Evolutionary conservation across 768 basidiomycete species (phyloP).

Genomic region (Kwoniella shandongensis): DNA sequence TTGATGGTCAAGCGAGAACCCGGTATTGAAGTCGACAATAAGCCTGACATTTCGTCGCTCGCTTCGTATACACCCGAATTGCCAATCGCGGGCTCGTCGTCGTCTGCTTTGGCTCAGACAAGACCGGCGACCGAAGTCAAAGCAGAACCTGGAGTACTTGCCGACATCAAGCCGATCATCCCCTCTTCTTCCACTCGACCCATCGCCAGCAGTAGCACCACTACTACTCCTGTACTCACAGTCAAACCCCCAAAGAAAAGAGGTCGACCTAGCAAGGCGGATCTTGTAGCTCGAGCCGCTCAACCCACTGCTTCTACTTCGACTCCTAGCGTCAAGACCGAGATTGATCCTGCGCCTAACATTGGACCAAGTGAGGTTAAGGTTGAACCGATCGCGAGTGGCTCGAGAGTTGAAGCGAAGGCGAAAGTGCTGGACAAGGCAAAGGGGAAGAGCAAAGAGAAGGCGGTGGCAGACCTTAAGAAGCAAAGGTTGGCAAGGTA

Average conservation of each 20-base stretch:
- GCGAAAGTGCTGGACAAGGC: neutral
- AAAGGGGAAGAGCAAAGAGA: constrained; percentile 13
- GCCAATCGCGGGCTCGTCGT: too few relatives aligned
- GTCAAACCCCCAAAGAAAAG: neutral
- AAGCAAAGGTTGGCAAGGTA: constrained; percentile 2
- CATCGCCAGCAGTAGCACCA: too few relatives aligned
- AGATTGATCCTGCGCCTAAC: neutral
- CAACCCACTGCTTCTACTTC: neutral
- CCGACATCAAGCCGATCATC: neutral
- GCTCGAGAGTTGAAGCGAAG: neutral
- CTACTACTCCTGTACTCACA: too few relatives aligned
- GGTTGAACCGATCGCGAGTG: neutral
- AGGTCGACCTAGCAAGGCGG: neutral
- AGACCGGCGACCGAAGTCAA: neutral
- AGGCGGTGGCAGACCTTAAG: constrained; percentile 3
- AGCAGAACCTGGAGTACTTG: neutral
- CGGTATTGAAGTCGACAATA: neutral
- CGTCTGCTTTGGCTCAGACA: too few relatives aligned
- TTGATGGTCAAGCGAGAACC: neutral
- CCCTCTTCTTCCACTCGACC: neutral
- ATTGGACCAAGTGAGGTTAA: neutral
- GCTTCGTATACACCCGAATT: too few relatives aligned
- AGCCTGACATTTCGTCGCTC: neutral
- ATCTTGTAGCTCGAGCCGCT: neutral
- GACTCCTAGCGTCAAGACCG: neutral